Evolutionary conservation across 306 rosid species (phyloP).

Genomic region (Ormosia emarginata): DNA sequence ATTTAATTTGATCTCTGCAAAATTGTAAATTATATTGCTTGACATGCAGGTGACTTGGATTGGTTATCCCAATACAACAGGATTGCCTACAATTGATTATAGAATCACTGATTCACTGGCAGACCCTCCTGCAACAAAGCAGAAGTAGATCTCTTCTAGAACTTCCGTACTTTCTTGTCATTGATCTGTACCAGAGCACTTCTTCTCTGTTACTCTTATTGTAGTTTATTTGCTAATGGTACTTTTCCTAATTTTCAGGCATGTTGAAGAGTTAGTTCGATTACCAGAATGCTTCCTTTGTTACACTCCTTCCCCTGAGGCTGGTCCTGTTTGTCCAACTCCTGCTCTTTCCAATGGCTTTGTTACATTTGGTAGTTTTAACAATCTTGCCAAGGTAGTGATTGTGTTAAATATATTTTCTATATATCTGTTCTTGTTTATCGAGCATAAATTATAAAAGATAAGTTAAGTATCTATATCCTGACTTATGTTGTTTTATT

Average conservation of each 20-base stretch:
- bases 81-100: constrained; percentile 90
- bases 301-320: constrained; percentile 92
- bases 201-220: neutral
- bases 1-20: constrained; percentile 8
- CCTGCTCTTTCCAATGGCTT: constrained; percentile 97
- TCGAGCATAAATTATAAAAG: neutral
- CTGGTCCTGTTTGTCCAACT: constrained; percentile 79
- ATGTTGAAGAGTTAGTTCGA: constrained; percentile 88
- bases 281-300: constrained; percentile 89
- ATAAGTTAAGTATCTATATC: neutral
- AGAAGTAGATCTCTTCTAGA: constrained; percentile 59
- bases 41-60: constrained; percentile 87
- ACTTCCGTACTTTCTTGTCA: constrained; percentile 23
- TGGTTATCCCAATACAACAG: constrained; percentile 98
- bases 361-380: constrained; percentile 91
- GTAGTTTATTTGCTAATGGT: neutral
- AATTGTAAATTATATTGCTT: constrained; percentile 16
- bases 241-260: constrained; percentile 45
- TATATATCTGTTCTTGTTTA: neutral
- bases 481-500: constrained; percentile 5
- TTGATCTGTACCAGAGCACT: constrained; percentile 23
- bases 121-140: constrained; percentile 78
- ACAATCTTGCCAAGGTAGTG: constrained; percentile 94
- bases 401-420: neutral
- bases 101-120: constrained; percentile 90